These are phyloP conservation scores for Sphaerobolus stellatus DNA, from an alignment of 1,284 basidiomycete genomes.

Conservation along the genomic window DNA sequence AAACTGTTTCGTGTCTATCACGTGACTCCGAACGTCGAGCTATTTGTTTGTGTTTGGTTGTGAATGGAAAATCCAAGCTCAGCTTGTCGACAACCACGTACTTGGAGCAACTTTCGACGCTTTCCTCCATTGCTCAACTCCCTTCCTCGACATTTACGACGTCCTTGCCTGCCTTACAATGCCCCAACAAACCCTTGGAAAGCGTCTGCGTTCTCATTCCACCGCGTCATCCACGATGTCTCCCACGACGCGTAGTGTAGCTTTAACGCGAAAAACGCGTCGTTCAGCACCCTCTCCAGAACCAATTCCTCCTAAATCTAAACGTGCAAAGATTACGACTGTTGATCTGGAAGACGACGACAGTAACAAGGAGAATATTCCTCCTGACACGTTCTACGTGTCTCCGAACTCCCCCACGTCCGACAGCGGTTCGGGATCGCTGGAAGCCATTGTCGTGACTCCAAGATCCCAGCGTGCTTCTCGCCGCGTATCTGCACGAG, in stretches of 20 bases:
- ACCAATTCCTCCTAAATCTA: conserved; percentile 59
- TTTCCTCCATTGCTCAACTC: neutral
- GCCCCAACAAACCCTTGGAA: conserved; percentile 6
- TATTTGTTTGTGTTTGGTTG: conserved; percentile 1
- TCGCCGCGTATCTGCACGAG: conserved; percentile 10
- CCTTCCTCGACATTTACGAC: neutral
- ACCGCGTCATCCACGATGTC: neutral
- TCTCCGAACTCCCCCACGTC: neutral
- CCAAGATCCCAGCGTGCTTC: conserved; percentile 30
- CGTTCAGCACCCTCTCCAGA: conserved; percentile 49
- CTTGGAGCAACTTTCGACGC: too few relatives aligned
- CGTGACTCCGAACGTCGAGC: conserved; percentile 7
- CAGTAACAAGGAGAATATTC: conserved; percentile 72
- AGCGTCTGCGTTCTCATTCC: conserved; percentile 3
- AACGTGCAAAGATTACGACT: conserved; percentile 53
- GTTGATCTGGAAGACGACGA: conserved; percentile 48
- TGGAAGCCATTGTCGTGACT: conserved; percentile 31
- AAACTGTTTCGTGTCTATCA: neutral
- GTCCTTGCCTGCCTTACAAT: neutral
- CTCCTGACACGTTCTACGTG: conserved; percentile 37
- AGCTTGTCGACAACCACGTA: too few relatives aligned
- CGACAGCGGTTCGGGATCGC: too few relatives aligned
- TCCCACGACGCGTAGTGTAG: too few relatives aligned
- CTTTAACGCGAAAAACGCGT: neutral
- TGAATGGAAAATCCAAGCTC: too few relatives aligned